Evolutionary conservation across 345 rosid genomes (phyloP), one percentile per base, ranked within the genome.

Genomic region (Aegle marmelos): DNA sequence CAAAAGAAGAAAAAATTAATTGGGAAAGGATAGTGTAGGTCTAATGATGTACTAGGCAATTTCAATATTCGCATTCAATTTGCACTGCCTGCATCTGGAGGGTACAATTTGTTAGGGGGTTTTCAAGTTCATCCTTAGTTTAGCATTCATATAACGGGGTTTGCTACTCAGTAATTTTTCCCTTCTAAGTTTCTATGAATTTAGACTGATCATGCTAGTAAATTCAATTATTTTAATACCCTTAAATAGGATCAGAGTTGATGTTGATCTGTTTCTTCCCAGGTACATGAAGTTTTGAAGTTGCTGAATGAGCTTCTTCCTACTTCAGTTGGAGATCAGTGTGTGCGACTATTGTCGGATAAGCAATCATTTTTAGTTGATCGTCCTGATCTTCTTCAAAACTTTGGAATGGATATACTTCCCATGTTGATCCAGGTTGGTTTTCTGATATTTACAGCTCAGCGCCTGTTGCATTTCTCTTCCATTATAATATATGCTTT

Each of bases 261-360:
- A 72, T n/a, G 34, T 68, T 7, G 39, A 28, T 37, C 31, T 75
- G 22, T 78, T 81, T 60, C 59, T 60, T 56, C 64, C 64, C 87
- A 95, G 99, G 92, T 93, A 76, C 91, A 87, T 81, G 99, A 92
- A 88, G 92, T 95, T 79, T 84, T 95, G 88, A 95, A 93, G 89
- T 83, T 95, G 92, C 87, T 95, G 33, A 87, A 90, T 82, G 95
- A 86, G 87, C 94, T 95, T 81, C 93, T 95, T 56, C 99, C 98
- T 37, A 65, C 84, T 27, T 78, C 88, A 68, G 74, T 81, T 30
- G 81, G 76, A 68, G 89, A 80, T 61, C 82, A 78, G 57, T 85
- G 77, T 77, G 60, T 48, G 85, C 91, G 87, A 78, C 85, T 77
- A 68, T 31, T 84, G 66, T 81, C 79, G 75, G 97, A 93, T 60